Conservation (phyloP, 148 eudicot species). For the Simmondsia chinensis region DNA sequence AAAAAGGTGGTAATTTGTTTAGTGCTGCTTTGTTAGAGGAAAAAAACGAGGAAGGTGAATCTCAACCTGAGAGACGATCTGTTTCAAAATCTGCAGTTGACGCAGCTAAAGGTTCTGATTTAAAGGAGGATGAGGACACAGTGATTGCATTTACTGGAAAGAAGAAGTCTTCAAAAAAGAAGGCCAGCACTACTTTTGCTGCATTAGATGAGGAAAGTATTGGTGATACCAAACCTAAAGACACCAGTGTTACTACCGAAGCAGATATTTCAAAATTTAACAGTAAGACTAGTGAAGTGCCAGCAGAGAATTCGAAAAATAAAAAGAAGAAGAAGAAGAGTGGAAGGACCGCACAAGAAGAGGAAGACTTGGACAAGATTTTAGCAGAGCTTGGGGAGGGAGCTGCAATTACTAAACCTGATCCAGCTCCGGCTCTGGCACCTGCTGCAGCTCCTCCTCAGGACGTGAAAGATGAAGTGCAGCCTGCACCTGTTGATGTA, state of each 20-base stretch:
- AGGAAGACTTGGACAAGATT: conserved; percentile 74
- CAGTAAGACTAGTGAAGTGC: conserved; percentile 22
- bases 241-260: conserved; percentile 11
- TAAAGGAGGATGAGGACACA: conserved; percentile 30
- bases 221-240: conserved; percentile 20
- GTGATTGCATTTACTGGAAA: conserved; percentile 54
- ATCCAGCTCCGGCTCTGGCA: conserved; percentile 21
- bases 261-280: conserved; percentile 18
- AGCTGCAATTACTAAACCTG: conserved; percentile 27
- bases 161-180: conserved; percentile 89
- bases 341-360: conserved; percentile 70
- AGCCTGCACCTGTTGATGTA: conserved; percentile 25
- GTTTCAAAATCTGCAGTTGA: conserved; percentile 23
- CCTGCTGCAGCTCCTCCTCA: conserved; percentile 16
- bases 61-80: conserved; percentile 12
- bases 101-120: conserved; percentile 8
- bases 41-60: conserved; percentile 36
- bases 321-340: conserved; percentile 81
- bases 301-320: conserved; percentile 50
- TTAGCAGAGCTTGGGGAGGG: conserved; percentile 77
- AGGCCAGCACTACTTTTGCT: conserved; percentile 24
- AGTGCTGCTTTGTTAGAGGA: conserved; percentile 44
- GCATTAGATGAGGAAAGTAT: conserved; percentile 13
- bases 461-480: conserved; percentile 31
- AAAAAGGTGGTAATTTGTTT: conserved; percentile 36